Percentiles rank a stretch among this genome's conserved stretches.
Conservation (phyloP, 768 basidiomycete species). For the Leccinum subgranulosum region DNA sequence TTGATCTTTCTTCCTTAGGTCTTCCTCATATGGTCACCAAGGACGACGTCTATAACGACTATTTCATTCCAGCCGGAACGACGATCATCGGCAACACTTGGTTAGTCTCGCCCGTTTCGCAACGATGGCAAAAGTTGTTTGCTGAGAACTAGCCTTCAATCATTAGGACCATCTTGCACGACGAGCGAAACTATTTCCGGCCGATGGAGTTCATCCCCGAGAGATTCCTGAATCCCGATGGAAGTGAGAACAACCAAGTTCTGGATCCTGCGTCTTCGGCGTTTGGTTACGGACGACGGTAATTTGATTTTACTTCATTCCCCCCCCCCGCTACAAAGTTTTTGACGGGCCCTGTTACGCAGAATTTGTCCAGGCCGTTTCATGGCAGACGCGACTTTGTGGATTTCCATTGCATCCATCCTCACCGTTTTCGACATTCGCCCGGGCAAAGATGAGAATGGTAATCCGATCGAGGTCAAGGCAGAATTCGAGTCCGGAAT, state of each 20-base stretch:
- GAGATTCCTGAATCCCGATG: constrained; percentile 38
- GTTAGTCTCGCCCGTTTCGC: constrained; percentile 24
- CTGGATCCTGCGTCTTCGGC: constrained; percentile 30
- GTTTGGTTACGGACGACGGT: constrained; percentile 39
- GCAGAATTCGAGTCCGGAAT: constrained; percentile 29
- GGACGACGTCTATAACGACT: constrained; percentile 30
- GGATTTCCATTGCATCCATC: constrained; percentile 32
- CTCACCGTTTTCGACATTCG: constrained; percentile 27
- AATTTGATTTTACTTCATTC: background rate
- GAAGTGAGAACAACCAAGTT: constrained; percentile 30
- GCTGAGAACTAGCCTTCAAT: constrained; percentile 1
- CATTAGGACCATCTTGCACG: constrained; percentile 38
- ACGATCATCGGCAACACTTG: constrained; percentile 61
- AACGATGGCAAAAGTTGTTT: background rate
- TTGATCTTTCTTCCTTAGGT: constrained; percentile 12
- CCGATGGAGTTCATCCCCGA: constrained; percentile 37
- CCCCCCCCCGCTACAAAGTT: background rate
- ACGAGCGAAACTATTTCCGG: constrained; percentile 33
- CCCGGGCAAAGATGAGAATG: constrained; percentile 19
- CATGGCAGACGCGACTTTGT: constrained; percentile 41
- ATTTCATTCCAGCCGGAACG: constrained; percentile 37
- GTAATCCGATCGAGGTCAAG: constrained; percentile 15
- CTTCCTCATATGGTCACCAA: constrained; percentile 33
- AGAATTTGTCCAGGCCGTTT: constrained; percentile 43
- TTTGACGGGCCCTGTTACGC: background rate